Percentiles rank a stretch among this genome's conserved stretches.
Evolutionary conservation across 768 basidiomycete species (phyloP).

Genomic region (Hygrocybe punicea): DNA sequence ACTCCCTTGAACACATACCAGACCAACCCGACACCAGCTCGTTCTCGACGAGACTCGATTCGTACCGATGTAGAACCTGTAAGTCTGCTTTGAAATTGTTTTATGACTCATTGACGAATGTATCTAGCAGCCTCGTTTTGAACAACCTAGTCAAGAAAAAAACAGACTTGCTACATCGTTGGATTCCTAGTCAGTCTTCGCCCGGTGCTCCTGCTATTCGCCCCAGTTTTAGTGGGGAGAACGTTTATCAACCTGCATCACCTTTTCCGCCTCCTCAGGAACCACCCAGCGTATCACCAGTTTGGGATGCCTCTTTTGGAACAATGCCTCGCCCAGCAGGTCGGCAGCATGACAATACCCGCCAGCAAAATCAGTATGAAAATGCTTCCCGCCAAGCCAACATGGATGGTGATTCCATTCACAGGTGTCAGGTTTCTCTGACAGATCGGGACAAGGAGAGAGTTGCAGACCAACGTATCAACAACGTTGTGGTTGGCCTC

Average conservation of each 20-base stretch:
- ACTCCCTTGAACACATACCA: not conserved
- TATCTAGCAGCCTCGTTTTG: not conserved
- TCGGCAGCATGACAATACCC: conserved; percentile 15
- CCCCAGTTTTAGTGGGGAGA: conserved; percentile 2
- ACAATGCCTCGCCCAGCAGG: conserved; percentile 11
- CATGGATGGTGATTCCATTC: conserved; percentile 2
- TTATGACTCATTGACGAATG: not conserved
- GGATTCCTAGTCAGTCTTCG: conserved; percentile 22
- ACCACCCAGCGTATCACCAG: conserved; percentile 25
- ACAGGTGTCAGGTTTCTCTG: not conserved
- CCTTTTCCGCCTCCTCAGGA: conserved; percentile 30
- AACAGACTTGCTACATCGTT: conserved; percentile 11
- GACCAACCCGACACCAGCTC: not conserved
- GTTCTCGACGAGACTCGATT: not conserved
- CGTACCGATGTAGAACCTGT: not conserved
- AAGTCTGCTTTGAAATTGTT: not conserved
- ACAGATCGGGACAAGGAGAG: not conserved
- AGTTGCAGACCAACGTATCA: not conserved
- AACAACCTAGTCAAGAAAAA: conserved; percentile 1
- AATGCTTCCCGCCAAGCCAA: not conserved
- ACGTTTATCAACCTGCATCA: conserved; percentile 24
- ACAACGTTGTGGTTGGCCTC: conserved; percentile 5
- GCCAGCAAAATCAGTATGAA: conserved; percentile 6
- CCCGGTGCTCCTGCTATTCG: conserved; percentile 13
- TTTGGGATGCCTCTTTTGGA: conserved; percentile 16